These are phyloP conservation scores for Porogramme epimiltina DNA, from an alignment of 1,284 basidiomycete species.

Conservation along the genomic window DNA sequence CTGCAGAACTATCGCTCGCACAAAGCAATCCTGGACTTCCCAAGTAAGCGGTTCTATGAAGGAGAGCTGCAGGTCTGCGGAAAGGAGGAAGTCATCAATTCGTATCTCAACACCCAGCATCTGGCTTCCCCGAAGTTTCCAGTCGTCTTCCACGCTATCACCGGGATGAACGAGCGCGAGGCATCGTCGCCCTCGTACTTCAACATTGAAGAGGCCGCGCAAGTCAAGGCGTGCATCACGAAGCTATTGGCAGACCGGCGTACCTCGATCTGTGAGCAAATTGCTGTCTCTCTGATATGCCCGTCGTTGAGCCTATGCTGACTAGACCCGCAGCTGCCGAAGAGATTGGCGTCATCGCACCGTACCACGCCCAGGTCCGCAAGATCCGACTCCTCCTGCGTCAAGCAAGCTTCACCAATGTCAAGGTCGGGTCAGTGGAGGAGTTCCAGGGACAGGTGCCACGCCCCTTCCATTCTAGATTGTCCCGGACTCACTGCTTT, in stretches of 20 bases:
- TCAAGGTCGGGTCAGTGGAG: slow-evolving; percentile 62
- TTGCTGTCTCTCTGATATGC: not conserved
- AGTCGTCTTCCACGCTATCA: slow-evolving; percentile 47
- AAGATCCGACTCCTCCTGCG: slow-evolving; percentile 44
- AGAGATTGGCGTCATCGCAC: slow-evolving; percentile 58
- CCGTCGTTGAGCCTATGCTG: slow-evolving; percentile 12
- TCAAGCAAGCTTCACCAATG: slow-evolving; percentile 32
- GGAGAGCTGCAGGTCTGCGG: slow-evolving; percentile 50
- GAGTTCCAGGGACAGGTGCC: slow-evolving; percentile 64
- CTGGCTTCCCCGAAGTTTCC: slow-evolving; percentile 42
- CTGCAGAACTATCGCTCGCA: slow-evolving; percentile 63
- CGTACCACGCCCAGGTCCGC: slow-evolving; percentile 55
- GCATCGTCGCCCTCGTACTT: slow-evolving; percentile 47
- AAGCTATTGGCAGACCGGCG: slow-evolving; percentile 2
- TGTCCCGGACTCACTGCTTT: too few relatives aligned
- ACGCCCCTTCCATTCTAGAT: too few relatives aligned
- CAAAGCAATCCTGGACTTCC: slow-evolving; percentile 53
- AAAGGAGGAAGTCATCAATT: slow-evolving; percentile 34
- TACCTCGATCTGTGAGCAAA: slow-evolving; percentile 10
- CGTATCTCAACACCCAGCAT: slow-evolving; percentile 35
- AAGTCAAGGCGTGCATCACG: slow-evolving; percentile 42
- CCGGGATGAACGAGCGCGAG: slow-evolving; percentile 45
- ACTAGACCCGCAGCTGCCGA: not conserved
- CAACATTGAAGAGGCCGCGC: slow-evolving; percentile 44
- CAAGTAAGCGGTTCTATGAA: slow-evolving; percentile 58